Conservation (phyloP, 805 yeast species). For the Dipodascopsis tothii region DNA sequence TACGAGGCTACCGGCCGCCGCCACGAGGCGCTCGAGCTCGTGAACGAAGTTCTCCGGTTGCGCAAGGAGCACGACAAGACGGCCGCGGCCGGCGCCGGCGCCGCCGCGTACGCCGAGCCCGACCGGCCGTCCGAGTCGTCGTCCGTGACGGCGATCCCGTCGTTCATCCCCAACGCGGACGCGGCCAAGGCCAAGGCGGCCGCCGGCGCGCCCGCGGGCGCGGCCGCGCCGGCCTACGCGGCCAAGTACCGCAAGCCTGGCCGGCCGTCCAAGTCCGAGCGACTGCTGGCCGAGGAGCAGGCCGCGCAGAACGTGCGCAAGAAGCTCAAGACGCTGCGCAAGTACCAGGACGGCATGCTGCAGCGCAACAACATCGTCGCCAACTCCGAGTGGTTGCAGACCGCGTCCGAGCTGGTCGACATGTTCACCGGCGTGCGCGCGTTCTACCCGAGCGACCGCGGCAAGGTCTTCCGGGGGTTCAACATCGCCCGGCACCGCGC, state of each 20-base stretch:
- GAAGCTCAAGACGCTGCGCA: constrained; percentile 13
- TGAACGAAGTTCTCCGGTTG: constrained; percentile 26
- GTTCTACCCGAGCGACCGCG: constrained; percentile 71
- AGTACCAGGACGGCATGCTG: constrained; percentile 15
- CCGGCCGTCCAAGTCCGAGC: constrained; percentile 4
- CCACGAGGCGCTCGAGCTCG: constrained; percentile 29
- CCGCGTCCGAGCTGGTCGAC: constrained; percentile 75
- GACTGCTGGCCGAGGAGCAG: constrained; percentile 15
- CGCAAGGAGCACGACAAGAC: constrained; percentile 20
- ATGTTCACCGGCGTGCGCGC: constrained; percentile 68
- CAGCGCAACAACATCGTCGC: constrained; percentile 45
- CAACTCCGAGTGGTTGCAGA: constrained; percentile 69
- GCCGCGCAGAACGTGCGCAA: constrained; percentile 13
- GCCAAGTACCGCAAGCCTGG: not conserved
- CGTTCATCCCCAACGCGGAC: constrained; percentile 18
- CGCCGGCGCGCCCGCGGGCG: not conserved
- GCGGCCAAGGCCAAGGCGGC: not conserved
- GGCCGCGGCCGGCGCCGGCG: constrained; percentile 1
- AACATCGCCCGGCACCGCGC: constrained; percentile 46
- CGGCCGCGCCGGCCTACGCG: not conserved
- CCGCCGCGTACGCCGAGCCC: constrained; percentile 1
- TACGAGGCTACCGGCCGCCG: constrained; percentile 40
- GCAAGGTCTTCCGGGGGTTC: constrained; percentile 61
- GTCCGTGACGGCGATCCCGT: constrained; percentile 5
- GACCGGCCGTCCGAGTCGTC: not conserved